Base-by-base conservation (phyloP, 2,329 filamentous ascomycete species). In the Penicillium paneum region DNA sequence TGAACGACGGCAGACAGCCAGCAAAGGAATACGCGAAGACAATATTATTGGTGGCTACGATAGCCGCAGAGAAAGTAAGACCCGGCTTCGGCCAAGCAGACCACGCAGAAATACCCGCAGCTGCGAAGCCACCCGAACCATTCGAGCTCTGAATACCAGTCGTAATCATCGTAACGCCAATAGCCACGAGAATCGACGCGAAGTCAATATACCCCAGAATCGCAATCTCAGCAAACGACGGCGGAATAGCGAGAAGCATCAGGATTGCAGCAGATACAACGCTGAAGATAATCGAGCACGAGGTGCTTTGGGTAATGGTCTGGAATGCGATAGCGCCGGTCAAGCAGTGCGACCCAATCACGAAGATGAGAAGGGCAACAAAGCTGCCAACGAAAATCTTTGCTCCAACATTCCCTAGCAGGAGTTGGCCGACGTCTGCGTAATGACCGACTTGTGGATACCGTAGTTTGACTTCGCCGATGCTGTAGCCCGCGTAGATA, bases 171-270 rank as follows among this genome's bases (percentile, higher is more conserved):
- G 65, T 68, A 32, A 70, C 60, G 0, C 66, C 59, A 35, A 71
- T 70, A 5, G 68, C 68, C 8, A 62, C 28, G 13, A 69, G 46
- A 29, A 71, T 70, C 8, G 67, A 69, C n/a, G 54, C 64, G 42
- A 71, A 70, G 41, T 71, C 68, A 31, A 71, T 59, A 46, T 70
- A 71, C 21, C 68, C 68, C 3, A 71, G 54, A 19, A 70, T 68
- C 6, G 68, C 68, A 32, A 69, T 63, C 44, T 71, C 68, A 2
- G 67, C 59, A 54, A 70, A 70, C 8, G 64, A 64, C 2, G 67
- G 67, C 8, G 67, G 67, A 17, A 69, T 60, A 15, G 67, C 65
- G 8, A 70, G 57, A 12, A 62, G 8, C 55, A 67, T 62, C 17
- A 70, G 50, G 10, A 67, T 52, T 31, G 36, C 50, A 29, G 50